Percentiles rank a stretch among this genome's conserved stretches.
Conservation (phyloP, 2,329 filamentous ascomycete species). For the Dactylellina parvicollis region DNA sequence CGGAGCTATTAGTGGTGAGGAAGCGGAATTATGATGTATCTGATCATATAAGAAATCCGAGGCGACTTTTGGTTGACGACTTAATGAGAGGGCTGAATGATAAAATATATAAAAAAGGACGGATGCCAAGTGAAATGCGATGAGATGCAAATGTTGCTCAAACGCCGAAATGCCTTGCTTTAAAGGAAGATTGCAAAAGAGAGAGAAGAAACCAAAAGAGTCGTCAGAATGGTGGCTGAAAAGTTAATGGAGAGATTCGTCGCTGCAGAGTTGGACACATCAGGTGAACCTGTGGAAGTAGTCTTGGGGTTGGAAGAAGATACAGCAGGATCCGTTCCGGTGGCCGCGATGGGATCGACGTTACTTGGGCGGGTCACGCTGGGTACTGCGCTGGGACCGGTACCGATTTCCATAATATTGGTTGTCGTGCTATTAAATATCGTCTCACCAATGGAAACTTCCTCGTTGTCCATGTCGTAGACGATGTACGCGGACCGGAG, state of each 20-base stretch:
- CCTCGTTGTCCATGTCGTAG: slow-evolving; percentile 76
- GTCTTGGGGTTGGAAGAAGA: slow-evolving; percentile 7
- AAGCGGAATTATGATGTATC: no score
- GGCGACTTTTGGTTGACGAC: no score
- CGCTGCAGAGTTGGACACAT: slow-evolving; percentile 24
- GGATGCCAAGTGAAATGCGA: slow-evolving; percentile 25
- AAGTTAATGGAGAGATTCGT: background rate
- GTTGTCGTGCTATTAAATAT: slow-evolving; percentile 68
- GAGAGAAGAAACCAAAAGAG: slow-evolving; percentile 21
- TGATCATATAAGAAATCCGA: no score
- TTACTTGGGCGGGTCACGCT: slow-evolving; percentile 66
- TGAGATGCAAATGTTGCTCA: slow-evolving; percentile 31
- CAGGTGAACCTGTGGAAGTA: slow-evolving; percentile 26
- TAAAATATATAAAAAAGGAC: slow-evolving; percentile 15
- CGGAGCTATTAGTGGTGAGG: no score
- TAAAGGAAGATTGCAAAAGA: slow-evolving; percentile 45
- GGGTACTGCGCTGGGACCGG: slow-evolving; percentile 66
- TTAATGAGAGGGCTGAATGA: no score
- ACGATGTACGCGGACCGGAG: slow-evolving; percentile 79
- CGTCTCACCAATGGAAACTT: slow-evolving; percentile 76
- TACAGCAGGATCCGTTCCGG: slow-evolving; percentile 31
- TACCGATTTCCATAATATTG: slow-evolving; percentile 68
- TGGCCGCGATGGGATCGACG: slow-evolving; percentile 61
- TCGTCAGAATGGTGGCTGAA: slow-evolving; percentile 13
- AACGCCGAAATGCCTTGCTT: slow-evolving; percentile 32